A percentile compares a stretch with the other conserved stretches of the same genome.
Evolutionary conservation across 768 basidiomycete genomes (phyloP).

Genomic region (Hypsizygus marmoreus): DNA sequence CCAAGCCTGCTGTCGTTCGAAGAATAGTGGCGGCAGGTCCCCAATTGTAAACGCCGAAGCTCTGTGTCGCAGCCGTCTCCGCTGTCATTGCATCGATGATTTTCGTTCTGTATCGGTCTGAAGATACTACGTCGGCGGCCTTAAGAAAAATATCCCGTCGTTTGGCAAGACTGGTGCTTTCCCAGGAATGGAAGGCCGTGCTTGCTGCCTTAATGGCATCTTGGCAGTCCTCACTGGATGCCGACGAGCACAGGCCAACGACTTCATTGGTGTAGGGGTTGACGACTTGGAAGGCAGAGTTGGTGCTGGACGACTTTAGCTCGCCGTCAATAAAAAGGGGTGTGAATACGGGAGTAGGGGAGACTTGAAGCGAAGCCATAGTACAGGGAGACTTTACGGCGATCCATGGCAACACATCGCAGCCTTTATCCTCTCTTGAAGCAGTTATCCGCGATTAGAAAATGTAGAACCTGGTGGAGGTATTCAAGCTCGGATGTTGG

Average conservation of each 20-base stretch:
- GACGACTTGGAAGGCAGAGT: constrained; percentile 46
- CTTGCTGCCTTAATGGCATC: constrained; percentile 47
- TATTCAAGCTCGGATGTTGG: too few species aligned
- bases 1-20: constrained; percentile 33
- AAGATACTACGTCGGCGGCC: constrained; percentile 46
- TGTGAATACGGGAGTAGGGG: too few species aligned
- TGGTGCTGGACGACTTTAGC: constrained; percentile 32
- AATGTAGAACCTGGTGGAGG: too few species aligned
- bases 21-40: constrained; percentile 23
- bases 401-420: too few species aligned
- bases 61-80: constrained; percentile 39
- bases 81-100: constrained; percentile 32
- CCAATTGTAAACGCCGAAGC: constrained; percentile 31
- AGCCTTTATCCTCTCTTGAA: too few species aligned
- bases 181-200: constrained; percentile 51
- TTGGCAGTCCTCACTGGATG: constrained; percentile 44
- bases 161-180: constrained; percentile 32
- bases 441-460: too few species aligned
- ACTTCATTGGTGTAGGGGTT: constrained; percentile 43
- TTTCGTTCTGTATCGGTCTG: constrained; percentile 40
- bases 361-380: too few species aligned
- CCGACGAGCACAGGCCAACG: constrained; percentile 48
- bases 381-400: too few species aligned
- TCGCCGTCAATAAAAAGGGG: constrained; percentile 45
- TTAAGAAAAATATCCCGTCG: constrained; percentile 48